Evolutionary conservation across 164 flowering plant species (phyloP).

Genomic region (Chimonanthus praecox): DNA sequence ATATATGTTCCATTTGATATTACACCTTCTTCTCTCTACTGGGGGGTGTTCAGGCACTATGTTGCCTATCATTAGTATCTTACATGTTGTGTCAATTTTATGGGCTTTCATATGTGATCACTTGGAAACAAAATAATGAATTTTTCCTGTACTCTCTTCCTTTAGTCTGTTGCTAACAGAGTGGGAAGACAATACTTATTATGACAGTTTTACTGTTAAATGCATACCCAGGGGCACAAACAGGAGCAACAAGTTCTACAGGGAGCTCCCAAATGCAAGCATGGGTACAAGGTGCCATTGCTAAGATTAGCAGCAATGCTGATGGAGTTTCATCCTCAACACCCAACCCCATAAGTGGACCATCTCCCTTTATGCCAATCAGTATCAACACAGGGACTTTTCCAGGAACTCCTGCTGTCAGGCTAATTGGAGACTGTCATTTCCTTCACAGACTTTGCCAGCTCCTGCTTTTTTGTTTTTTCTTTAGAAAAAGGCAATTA

Average conservation of each 20-base stretch:
- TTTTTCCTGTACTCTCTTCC: not conserved
- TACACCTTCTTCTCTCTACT: no score
- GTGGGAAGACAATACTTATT: not conserved
- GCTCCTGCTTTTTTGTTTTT: conserved; percentile 85
- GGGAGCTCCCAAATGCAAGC: conserved; percentile 97
- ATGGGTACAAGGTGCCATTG: conserved; percentile 99
- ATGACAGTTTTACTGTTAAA: not conserved
- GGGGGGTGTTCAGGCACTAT: no score
- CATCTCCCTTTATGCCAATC: conserved; percentile 83
- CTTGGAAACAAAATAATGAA: not conserved
- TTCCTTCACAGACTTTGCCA: conserved; percentile 95
- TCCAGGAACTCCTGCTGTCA: conserved; percentile 99
- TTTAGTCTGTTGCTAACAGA: not conserved
- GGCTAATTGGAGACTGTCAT: conserved; percentile 98
- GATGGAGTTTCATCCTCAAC: conserved; percentile 77
- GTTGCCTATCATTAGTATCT: no score
- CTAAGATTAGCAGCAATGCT: conserved; percentile 85
- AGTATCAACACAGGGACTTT: conserved; percentile 99
- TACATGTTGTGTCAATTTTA: not conserved
- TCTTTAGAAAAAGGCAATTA: conserved; percentile 77
- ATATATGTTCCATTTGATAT: no score
- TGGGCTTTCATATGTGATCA: not conserved
- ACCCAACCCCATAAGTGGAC: conserved; percentile 80
- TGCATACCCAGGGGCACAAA: conserved; percentile 53
- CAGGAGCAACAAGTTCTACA: conserved; percentile 69